phyloP scores from a whole-genome alignment of 306 rosid genomes.

The Prunus mume region DNA sequence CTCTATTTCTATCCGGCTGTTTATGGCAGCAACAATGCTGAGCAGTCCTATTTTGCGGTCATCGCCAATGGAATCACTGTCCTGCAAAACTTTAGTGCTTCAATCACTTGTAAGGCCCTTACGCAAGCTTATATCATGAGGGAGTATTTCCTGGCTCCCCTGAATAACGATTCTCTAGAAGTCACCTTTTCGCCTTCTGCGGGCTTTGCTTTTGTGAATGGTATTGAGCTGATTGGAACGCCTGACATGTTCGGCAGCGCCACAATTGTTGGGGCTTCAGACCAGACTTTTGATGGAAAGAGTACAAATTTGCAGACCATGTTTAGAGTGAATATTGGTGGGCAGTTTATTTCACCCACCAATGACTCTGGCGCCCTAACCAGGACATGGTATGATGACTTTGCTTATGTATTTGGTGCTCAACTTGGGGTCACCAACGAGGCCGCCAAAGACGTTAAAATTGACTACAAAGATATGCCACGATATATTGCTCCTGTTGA shows the following conservation, averaged over 20 bases:
- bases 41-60: slow-evolving; percentile 35
- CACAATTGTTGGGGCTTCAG: slow-evolving; percentile 17
- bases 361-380: slow-evolving; percentile 39
- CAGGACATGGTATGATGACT: slow-evolving; percentile 47
- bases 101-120: slow-evolving; percentile 37
- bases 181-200: slow-evolving; percentile 33
- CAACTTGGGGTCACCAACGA: slow-evolving; percentile 24
- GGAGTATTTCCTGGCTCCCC: slow-evolving; percentile 35
- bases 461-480: slow-evolving; percentile 28
- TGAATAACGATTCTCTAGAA: slow-evolving; percentile 12
- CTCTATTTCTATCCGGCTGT: slow-evolving; percentile 48
- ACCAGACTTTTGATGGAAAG: slow-evolving; percentile 22
- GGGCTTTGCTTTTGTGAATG: slow-evolving; percentile 48
- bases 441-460: slow-evolving; percentile 15
- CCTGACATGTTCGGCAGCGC: slow-evolving; percentile 34
- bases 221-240: slow-evolving; percentile 33
- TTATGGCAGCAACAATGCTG: slow-evolving; percentile 38
- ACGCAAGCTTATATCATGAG: slow-evolving; percentile 43
- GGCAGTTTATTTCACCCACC: slow-evolving; percentile 36
- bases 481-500: slow-evolving; percentile 33
- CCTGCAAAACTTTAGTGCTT: slow-evolving; percentile 41
- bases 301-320: slow-evolving; percentile 34
- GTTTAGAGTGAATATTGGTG: slow-evolving; percentile 43
- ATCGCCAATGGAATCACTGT: slow-evolving; percentile 30
- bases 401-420: slow-evolving; percentile 39